Conservation (phyloP, 768 basidiomycete genomes). For the Podaxis sp. region DNA sequence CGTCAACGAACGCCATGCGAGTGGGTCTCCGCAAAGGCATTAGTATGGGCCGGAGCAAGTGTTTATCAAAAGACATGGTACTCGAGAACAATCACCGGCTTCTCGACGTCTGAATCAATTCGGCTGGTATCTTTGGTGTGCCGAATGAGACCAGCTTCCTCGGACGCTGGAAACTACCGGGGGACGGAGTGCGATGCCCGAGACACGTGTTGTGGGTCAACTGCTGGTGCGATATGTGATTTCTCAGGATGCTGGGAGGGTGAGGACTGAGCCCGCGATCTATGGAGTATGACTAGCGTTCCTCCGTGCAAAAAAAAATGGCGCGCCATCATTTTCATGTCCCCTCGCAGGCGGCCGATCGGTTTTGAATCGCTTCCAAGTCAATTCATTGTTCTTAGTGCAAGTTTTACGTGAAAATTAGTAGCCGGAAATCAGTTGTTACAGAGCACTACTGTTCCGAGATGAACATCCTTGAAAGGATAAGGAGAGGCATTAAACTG, state of each 20-base stretch:
- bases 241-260: background rate
- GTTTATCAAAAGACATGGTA: background rate
- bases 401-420: background rate
- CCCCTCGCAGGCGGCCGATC: background rate
- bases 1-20: background rate
- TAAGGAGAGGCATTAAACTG: background rate
- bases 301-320: too few relatives aligned
- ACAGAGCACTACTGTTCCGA: background rate
- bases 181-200: background rate
- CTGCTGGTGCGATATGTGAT: background rate
- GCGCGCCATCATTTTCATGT: background rate
- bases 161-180: slow-evolving; percentile 6
- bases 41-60: background rate
- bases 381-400: background rate
- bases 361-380: background rate
- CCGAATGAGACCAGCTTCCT: background rate
- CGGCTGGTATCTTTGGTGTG: background rate
- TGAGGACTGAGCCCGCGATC: too few relatives aligned
- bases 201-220: slow-evolving; percentile 1
- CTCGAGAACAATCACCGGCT: background rate
- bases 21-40: background rate
- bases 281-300: too few relatives aligned
- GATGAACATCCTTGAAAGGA: background rate
- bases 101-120: background rate
- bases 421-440: background rate